Conservation (phyloP, 1,284 basidiomycete genomes). For the Sanguinoderma infundibulare region DNA sequence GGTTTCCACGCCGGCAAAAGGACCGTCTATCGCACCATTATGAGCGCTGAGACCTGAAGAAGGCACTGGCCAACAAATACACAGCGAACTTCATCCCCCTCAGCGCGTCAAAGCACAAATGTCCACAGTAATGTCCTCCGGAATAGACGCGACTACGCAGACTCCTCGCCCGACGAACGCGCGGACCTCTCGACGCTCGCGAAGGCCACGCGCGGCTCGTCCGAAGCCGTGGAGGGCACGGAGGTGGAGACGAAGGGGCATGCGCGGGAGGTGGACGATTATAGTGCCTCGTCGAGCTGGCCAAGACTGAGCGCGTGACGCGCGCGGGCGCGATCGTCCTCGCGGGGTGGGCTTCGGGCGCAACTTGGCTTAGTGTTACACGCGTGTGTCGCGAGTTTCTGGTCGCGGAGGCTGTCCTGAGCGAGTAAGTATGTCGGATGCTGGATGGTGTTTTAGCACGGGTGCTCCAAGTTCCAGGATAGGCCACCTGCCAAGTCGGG, state of each 20-base stretch:
- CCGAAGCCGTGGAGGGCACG: conserved; percentile 2
- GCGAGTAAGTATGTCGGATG: conserved; percentile 14
- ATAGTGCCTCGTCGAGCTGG: conserved; percentile 32
- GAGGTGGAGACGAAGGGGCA: conserved; percentile 14
- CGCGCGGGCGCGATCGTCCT: conserved; percentile 17
- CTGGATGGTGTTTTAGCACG: conserved; percentile 14
- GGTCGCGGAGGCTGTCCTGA: neutral
- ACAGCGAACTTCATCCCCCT: conserved; percentile 18
- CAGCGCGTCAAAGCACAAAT: conserved; percentile 6
- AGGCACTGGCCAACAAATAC: neutral
- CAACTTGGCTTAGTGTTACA: conserved; percentile 12
- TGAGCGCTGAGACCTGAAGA: neutral
- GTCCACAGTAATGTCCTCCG: conserved; percentile 15
- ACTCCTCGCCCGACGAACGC: conserved; percentile 27
- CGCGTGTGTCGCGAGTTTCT: conserved; percentile 13
- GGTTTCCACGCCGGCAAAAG: neutral
- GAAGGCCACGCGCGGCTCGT: neutral
- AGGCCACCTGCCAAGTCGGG: no score
- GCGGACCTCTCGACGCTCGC: conserved; percentile 11
- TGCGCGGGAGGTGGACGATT: conserved; percentile 29
- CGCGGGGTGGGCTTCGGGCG: conserved; percentile 18
- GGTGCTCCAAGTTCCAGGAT: no score
- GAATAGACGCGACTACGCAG: conserved; percentile 21
- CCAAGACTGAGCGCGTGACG: conserved; percentile 23
- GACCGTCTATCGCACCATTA: no score